Percentiles rank a stretch among this genome's conserved stretches.
phyloP scores from a whole-genome alignment of 176 grass and related monocot species.

The Bothriochloa decipiens region DNA sequence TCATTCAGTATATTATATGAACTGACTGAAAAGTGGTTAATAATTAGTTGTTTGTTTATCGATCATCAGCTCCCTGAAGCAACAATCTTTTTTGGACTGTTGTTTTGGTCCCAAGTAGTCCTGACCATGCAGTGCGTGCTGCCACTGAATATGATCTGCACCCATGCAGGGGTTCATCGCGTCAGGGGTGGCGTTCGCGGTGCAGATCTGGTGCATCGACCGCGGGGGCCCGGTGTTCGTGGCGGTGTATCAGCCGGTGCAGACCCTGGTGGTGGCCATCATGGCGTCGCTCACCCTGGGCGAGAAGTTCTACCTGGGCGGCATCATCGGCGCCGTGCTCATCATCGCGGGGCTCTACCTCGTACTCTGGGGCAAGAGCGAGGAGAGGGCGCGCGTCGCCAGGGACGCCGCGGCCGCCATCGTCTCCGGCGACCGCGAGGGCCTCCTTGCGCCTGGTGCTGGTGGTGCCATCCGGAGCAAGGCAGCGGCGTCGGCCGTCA shows the following conservation, averaged over 20 bases:
- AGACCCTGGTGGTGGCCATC: constrained; percentile 95
- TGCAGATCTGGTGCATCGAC: constrained; percentile 99
- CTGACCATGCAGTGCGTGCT: no score
- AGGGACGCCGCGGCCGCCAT: constrained; percentile 29
- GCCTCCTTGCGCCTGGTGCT: background rate
- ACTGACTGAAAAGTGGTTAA: constrained; percentile 1
- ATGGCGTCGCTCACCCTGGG: constrained; percentile 79
- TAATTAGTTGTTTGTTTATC: background rate
- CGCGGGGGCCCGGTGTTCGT: constrained; percentile 92
- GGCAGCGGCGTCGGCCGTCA: constrained; percentile 54
- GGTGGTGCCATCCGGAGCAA: background rate
- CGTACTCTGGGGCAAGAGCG: constrained; percentile 24
- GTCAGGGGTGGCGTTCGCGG: constrained; percentile 91
- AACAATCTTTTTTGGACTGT: background rate
- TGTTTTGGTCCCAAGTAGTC: background rate
- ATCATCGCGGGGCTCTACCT: constrained; percentile 17
- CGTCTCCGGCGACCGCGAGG: constrained; percentile 13
- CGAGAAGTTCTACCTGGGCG: constrained; percentile 90
- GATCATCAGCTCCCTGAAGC: background rate
- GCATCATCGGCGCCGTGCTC: constrained; percentile 36
- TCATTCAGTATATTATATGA: background rate
- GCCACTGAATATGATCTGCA: background rate
- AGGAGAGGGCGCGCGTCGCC: constrained; percentile 29
- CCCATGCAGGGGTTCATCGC: constrained; percentile 86
- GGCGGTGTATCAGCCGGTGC: constrained; percentile 96